Percentiles rank a stretch among this genome's conserved stretches.
Conservation (phyloP, 1,139 yeast genomes). For the Wickerhamomyces sp. region DNA sequence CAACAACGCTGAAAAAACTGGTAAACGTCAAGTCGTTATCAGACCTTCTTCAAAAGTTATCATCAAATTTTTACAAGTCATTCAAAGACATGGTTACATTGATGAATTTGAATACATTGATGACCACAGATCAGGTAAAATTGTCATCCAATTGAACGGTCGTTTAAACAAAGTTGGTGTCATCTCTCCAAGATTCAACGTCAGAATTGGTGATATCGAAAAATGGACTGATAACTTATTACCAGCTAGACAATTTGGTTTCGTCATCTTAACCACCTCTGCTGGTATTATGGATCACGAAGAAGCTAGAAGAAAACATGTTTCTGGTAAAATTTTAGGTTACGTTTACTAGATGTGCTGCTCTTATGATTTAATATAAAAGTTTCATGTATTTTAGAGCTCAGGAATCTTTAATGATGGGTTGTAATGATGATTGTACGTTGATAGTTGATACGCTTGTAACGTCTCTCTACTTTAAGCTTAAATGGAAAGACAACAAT, state of each 20-base stretch:
- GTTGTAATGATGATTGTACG: not conserved
- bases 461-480: too few relatives aligned
- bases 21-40: constrained; percentile 97
- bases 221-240: constrained; percentile 97
- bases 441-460: not conserved
- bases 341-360: constrained; percentile 71
- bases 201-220: constrained; percentile 88
- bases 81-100: constrained; percentile 98
- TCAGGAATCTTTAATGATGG: not conserved
- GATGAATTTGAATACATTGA: constrained; percentile 98
- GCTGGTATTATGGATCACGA: constrained; percentile 99
- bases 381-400: constrained; percentile 9
- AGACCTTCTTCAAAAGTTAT: constrained; percentile 99
- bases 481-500: too few relatives aligned
- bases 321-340: constrained; percentile 96
- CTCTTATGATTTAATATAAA: constrained; percentile 6
- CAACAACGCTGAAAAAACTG: constrained; percentile 99
- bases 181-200: constrained; percentile 96
- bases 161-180: constrained; percentile 99
- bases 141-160: constrained; percentile 94
- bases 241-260: constrained; percentile 99
- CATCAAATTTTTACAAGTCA: constrained; percentile 92
- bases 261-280: constrained; percentile 94
- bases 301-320: constrained; percentile 99
- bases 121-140: constrained; percentile 98